phyloP scores from a whole-genome alignment of 257 asterid genomes.

The Plectranthus barbatus region DNA sequence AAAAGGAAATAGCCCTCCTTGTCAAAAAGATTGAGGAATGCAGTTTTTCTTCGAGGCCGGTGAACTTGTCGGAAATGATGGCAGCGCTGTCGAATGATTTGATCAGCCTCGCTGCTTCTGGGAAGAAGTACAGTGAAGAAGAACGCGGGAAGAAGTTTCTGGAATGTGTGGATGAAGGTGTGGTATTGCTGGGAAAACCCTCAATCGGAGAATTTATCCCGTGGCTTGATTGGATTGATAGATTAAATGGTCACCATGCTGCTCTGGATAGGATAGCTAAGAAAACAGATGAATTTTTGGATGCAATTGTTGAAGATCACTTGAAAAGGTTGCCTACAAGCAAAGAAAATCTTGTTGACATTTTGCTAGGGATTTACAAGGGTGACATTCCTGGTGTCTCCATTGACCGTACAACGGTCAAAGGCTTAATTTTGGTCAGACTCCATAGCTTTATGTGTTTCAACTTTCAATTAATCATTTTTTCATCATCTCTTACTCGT shows the following conservation, averaged over 20 bases:
- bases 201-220: too few relatives aligned
- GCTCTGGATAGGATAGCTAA: neutral
- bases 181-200: neutral
- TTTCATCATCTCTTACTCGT: too few relatives aligned
- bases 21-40: neutral
- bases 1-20: conserved; percentile 12
- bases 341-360: neutral
- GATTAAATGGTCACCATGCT: conserved; percentile 6
- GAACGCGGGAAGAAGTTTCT: neutral
- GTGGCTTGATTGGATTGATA: conserved; percentile 26
- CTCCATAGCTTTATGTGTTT: too few relatives aligned
- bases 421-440: conserved; percentile 13
- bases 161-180: neutral
- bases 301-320: conserved; percentile 5
- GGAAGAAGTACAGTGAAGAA: conserved; percentile 13
- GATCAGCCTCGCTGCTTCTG: conserved; percentile 9
- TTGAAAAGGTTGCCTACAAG: neutral
- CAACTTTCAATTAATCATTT: too few relatives aligned
- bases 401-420: neutral
- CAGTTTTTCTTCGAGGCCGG: neutral
- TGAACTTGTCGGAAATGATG: too few relatives aligned
- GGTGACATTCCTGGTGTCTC: conserved; percentile 12
- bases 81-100: neutral
- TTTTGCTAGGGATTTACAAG: too few relatives aligned
- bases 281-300: conserved; percentile 9